Percentiles rank a stretch among this genome's conserved stretches.
phyloP scores from a whole-genome alignment of 73 alveolate species.

The Paramecium tetraurelia region DNA sequence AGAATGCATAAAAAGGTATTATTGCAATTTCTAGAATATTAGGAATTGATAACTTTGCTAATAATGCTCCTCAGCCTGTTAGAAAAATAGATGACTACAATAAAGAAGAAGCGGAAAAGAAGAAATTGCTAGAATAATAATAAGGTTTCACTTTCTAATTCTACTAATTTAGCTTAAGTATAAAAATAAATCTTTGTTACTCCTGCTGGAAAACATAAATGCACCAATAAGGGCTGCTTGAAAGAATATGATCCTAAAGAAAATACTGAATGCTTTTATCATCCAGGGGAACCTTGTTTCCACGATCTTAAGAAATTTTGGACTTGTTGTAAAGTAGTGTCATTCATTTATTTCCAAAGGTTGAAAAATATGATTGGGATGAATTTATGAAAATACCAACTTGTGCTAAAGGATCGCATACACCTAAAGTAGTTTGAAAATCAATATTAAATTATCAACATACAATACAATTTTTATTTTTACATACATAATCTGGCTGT shows the following conservation, averaged over 20 bases:
- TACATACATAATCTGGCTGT: background rate
- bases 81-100: constrained; percentile 55
- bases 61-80: background rate
- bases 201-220: constrained; percentile 65
- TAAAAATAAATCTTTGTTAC: constrained; percentile 51
- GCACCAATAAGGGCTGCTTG: constrained; percentile 91
- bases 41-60: constrained; percentile 23
- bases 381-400: constrained; percentile 97
- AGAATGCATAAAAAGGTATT: constrained; percentile 54
- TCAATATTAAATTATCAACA: background rate
- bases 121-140: background rate
- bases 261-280: constrained; percentile 86
- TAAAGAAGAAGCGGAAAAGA: constrained; percentile 51
- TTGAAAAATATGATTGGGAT: constrained; percentile 98
- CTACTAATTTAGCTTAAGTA: background rate
- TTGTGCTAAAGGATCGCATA: constrained; percentile 92
- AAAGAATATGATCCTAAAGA: constrained; percentile 86
- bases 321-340: constrained; percentile 93
- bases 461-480: background rate
- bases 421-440: constrained; percentile 53
- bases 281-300: constrained; percentile 94
- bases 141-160: background rate
- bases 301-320: constrained; percentile 97
- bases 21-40: background rate
- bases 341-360: constrained; percentile 36